A percentile compares a stretch with the other conserved stretches of the same genome.
These are phyloP conservation scores for Yarrowia galli DNA, from an alignment of 1,139 yeast species.

Conservation along the genomic window DNA sequence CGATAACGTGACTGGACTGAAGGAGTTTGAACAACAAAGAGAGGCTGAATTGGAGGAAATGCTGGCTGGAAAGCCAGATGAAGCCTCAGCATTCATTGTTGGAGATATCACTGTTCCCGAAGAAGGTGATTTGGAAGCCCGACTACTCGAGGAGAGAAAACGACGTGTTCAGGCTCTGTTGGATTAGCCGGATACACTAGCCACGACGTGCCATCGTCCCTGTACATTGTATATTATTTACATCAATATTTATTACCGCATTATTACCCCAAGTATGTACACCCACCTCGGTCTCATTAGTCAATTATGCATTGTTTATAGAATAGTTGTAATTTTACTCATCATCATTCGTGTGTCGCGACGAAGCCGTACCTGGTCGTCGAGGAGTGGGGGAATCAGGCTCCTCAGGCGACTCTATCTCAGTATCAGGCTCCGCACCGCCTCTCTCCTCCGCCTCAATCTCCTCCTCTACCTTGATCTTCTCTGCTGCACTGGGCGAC, in stretches of 20 bases:
- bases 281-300: too few species aligned
- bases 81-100: background rate
- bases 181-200: background rate
- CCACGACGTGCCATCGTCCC: too few species aligned
- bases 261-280: too few species aligned
- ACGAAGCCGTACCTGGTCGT: slow-evolving; percentile 18
- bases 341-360: background rate
- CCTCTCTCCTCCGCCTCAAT: slow-evolving; percentile 6
- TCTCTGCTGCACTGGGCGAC: slow-evolving; percentile 23
- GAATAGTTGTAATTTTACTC: slow-evolving; percentile 9
- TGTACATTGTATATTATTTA: background rate
- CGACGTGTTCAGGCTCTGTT: slow-evolving; percentile 3
- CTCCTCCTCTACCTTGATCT: slow-evolving; percentile 26
- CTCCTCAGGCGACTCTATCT: slow-evolving; percentile 26
- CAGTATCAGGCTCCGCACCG: slow-evolving; percentile 4
- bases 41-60: slow-evolving; percentile 19
- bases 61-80: slow-evolving; percentile 3
- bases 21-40: slow-evolving; percentile 30
- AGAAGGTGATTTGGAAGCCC: background rate
- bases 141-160: slow-evolving; percentile 26
- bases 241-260: slow-evolving; percentile 7
- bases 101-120: slow-evolving; percentile 27
- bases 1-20: slow-evolving; percentile 9
- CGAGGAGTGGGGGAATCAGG: slow-evolving; percentile 35
- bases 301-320: slow-evolving; percentile 36